Percentiles rank a stretch among this genome's conserved stretches.
These are phyloP conservation scores for Cutaneotrichosporon sp. DNA, from an alignment of 1,284 basidiomycete species.

Conservation along the genomic window DNA sequence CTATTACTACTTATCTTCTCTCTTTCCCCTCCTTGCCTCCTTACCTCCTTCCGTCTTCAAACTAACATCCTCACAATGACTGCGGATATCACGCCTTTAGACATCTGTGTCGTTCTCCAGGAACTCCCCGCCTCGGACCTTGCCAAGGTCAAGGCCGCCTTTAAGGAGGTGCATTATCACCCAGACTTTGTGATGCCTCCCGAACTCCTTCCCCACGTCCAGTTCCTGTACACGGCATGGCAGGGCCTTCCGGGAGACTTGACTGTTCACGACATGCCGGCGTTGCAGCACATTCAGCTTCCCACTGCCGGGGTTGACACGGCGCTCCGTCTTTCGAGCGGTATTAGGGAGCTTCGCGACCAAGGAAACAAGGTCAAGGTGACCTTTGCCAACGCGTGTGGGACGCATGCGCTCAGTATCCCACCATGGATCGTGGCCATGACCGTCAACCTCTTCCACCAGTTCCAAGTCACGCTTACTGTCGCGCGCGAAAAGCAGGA, in stretches of 20 bases:
- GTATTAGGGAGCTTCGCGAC: slow-evolving; percentile 22
- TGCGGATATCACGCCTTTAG: slow-evolving; percentile 13
- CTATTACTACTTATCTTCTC: neutral
- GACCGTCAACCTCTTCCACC: slow-evolving; percentile 40
- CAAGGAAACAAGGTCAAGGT: slow-evolving; percentile 19
- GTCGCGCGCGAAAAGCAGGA: slow-evolving; percentile 34
- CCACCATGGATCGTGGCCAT: slow-evolving; percentile 45
- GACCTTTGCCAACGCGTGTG: slow-evolving; percentile 42
- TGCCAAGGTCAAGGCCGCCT: slow-evolving; percentile 31
- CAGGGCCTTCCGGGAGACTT: slow-evolving; percentile 16
- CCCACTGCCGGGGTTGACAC: slow-evolving; percentile 40
- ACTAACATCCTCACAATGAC: slow-evolving; percentile 2
- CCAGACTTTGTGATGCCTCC: slow-evolving; percentile 18
- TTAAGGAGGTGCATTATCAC: slow-evolving; percentile 41
- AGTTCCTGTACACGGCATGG: slow-evolving; percentile 22
- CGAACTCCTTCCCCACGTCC: slow-evolving; percentile 7
- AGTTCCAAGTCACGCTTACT: slow-evolving; percentile 38
- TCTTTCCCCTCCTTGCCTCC: neutral
- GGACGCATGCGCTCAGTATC: slow-evolving; percentile 48
- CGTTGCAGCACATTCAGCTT: slow-evolving; percentile 42
- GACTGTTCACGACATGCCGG: slow-evolving; percentile 29
- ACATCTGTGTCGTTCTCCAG: slow-evolving; percentile 22
- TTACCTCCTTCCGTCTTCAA: neutral
- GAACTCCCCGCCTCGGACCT: slow-evolving; percentile 29
- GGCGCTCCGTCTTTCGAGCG: slow-evolving; percentile 21